A percentile compares a stretch with the other conserved stretches of the same genome.
Conservation (phyloP, 2,329 filamentous ascomycete genomes). For the Didymella arachidicola region DNA sequence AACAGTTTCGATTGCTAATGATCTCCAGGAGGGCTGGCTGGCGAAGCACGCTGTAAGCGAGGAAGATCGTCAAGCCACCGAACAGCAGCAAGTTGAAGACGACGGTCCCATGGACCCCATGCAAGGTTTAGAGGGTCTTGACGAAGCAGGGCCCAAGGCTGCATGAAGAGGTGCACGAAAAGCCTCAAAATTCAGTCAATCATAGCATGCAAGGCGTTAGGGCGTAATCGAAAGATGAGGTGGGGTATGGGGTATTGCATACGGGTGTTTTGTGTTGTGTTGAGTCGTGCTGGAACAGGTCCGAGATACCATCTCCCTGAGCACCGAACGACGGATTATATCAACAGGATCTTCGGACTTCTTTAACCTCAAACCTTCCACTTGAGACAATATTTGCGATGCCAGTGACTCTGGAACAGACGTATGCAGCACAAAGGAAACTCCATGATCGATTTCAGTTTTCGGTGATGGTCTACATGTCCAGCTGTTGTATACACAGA, state of each 20-base stretch:
- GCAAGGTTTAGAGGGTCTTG: conserved; percentile 91
- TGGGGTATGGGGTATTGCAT: conserved; percentile 18
- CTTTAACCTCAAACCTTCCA: background rate
- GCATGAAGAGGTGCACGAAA: conserved; percentile 55
- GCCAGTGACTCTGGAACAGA: background rate
- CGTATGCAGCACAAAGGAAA: conserved; percentile 34
- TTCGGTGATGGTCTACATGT: conserved; percentile 23
- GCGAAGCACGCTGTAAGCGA: conserved; percentile 86
- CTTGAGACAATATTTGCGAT: background rate
- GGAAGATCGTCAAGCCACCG: conserved; percentile 72
- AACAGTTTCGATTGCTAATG: conserved; percentile 23
- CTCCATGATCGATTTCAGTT: conserved; percentile 34
- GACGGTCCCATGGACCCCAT: conserved; percentile 80
- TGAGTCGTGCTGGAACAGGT: background rate
- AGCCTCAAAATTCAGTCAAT: background rate
- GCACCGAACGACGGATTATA: background rate
- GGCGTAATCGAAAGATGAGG: conserved; percentile 23
- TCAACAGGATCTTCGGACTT: background rate
- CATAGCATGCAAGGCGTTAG: conserved; percentile 29
- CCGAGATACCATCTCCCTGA: background rate
- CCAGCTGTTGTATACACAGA: conserved; percentile 36
- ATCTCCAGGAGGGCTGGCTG: conserved; percentile 83
- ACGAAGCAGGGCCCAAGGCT: conserved; percentile 89
- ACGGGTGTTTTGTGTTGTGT: background rate
- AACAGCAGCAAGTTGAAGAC: conserved; percentile 60